Conservation (phyloP, 139 green algal species). For the Coelastrella sp. region DNA sequence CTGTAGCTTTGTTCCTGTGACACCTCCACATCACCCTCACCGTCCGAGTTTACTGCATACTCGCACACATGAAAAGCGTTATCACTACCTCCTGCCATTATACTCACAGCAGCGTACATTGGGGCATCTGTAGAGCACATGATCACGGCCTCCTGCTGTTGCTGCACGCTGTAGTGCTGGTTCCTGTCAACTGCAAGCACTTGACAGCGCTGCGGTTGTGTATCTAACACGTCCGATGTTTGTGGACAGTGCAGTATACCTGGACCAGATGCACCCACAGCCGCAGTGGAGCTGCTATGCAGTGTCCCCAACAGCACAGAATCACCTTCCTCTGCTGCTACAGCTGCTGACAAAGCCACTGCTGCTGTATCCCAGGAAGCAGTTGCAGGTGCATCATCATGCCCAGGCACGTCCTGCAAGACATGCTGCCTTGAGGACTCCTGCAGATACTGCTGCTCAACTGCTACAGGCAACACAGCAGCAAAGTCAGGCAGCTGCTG, state of each 20-base stretch:
- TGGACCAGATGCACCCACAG: neutral
- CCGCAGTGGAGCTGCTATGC: neutral
- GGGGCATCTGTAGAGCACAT: too few species aligned
- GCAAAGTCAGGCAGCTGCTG: neutral
- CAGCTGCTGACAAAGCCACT: slow-evolving; percentile 12
- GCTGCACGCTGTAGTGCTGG: too few species aligned
- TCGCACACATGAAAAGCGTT: too few species aligned
- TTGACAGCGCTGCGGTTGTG: neutral
- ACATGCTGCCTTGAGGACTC: neutral
- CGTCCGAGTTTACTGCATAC: too few species aligned
- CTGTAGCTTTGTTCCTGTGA: too few species aligned
- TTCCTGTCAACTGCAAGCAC: neutral
- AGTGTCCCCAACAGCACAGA: slow-evolving; percentile 19
- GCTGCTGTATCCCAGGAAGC: neutral
- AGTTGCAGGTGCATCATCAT: neutral
- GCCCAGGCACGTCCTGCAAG: neutral
- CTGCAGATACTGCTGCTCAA: neutral
- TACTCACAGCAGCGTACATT: too few species aligned
- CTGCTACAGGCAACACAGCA: neutral
- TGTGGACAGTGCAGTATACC: too few species aligned
- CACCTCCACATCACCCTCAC: too few species aligned
- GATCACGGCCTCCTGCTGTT: too few species aligned
- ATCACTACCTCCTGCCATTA: too few species aligned
- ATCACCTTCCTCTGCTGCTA: slow-evolving; percentile 11
- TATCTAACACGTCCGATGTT: neutral